Conservation (phyloP, 768 basidiomycete species). For the Tulasnella sp. region DNA sequence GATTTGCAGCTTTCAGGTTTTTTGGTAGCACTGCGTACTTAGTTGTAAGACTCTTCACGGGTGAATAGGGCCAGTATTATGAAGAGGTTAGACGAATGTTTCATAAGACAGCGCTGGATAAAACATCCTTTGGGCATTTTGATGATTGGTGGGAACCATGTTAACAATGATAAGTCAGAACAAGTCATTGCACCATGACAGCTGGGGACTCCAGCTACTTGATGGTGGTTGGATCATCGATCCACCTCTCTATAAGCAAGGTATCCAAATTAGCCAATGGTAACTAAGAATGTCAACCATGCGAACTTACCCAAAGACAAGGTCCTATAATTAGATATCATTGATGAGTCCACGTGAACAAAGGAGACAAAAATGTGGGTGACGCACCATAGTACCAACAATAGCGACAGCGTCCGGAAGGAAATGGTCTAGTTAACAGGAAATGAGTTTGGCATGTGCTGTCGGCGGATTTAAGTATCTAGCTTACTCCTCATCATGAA, state of each 20-base stretch:
- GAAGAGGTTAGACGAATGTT: too few species aligned
- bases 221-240: conserved; percentile 28
- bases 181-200: too few species aligned
- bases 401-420: conserved; percentile 91
- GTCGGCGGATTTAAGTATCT: conserved; percentile 27
- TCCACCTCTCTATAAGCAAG: conserved; percentile 32
- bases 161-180: too few species aligned
- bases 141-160: too few species aligned
- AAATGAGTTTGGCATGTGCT: neutral
- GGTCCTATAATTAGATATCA: conserved; percentile 36
- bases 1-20: too few species aligned
- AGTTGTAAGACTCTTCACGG: too few species aligned
- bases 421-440: conserved; percentile 45
- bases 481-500: conserved; percentile 92
- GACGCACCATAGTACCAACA: conserved; percentile 88
- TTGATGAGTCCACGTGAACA: conserved; percentile 7
- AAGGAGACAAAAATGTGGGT: conserved; percentile 4
- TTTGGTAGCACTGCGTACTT: too few species aligned
- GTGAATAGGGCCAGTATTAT: too few species aligned
- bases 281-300: neutral
- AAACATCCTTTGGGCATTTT: too few species aligned
- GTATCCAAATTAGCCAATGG: neutral
- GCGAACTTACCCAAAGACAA: conserved; percentile 79
- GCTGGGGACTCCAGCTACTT: too few species aligned
- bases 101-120: too few species aligned